Percentiles rank a stretch among this genome's conserved stretches.
phyloP scores from a whole-genome alignment of 768 basidiomycete species.

The Leccinum aurantiacum region DNA sequence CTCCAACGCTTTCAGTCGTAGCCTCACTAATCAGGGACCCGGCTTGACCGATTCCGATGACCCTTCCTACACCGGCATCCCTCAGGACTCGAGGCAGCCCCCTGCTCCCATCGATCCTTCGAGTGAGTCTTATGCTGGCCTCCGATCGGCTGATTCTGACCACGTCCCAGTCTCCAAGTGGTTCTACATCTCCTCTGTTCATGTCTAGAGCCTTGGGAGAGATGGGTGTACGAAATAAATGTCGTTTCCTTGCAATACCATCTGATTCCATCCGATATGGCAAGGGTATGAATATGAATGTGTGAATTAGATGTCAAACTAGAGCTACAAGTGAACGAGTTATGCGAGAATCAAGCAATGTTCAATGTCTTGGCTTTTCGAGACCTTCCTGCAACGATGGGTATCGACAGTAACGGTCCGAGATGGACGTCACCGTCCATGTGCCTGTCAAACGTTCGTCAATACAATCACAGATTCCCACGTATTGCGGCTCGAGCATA shows the following conservation, averaged over 20 bases:
- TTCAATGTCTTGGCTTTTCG: slow-evolving; percentile 35
- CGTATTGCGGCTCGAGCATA: slow-evolving; percentile 29
- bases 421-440: slow-evolving; percentile 90
- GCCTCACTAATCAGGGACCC: slow-evolving; percentile 71
- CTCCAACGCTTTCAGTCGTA: slow-evolving; percentile 53
- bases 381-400: slow-evolving; percentile 61
- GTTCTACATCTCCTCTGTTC: slow-evolving; percentile 93
- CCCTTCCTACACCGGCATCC: slow-evolving; percentile 61
- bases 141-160: slow-evolving; percentile 7
- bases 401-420: slow-evolving; percentile 88
- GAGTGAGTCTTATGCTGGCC: slow-evolving; percentile 48
- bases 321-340: slow-evolving; percentile 29
- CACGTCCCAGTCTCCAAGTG: slow-evolving; percentile 71
- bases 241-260: slow-evolving; percentile 6
- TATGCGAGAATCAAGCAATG: slow-evolving; percentile 16
- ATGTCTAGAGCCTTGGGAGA: slow-evolving; percentile 47
- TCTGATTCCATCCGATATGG: not conserved
- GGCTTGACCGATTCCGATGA: slow-evolving; percentile 66
- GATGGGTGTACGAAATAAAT: not conserved
- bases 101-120: slow-evolving; percentile 90
- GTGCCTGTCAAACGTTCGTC: slow-evolving; percentile 53
- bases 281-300: not conserved
- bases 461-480: not conserved
- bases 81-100: slow-evolving; percentile 77
- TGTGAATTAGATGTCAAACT: slow-evolving; percentile 13